These are phyloP conservation scores for Paramyrothecium sp. DNA, from an alignment of 2,329 filamentous ascomycete genomes.

Conservation along the genomic window DNA sequence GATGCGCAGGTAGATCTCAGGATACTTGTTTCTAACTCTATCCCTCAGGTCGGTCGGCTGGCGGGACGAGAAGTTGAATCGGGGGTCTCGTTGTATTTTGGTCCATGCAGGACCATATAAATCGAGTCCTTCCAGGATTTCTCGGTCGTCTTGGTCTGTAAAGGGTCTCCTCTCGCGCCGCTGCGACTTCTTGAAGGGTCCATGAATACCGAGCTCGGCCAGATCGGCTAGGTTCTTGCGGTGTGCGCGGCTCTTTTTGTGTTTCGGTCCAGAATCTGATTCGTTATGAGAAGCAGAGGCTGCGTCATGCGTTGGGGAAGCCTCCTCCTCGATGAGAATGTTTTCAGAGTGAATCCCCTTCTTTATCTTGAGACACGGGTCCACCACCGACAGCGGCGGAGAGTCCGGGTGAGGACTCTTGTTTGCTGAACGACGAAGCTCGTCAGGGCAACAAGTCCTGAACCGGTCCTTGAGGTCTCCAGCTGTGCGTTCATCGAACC, in stretches of 20 bases:
- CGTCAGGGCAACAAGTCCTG: constrained; percentile 62
- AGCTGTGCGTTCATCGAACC: constrained; percentile 59
- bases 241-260: constrained; percentile 52
- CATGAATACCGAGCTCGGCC: constrained; percentile 57
- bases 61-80: constrained; percentile 55
- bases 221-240: constrained; percentile 56
- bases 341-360: constrained; percentile 54
- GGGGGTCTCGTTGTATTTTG: constrained; percentile 60
- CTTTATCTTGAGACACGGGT: constrained; percentile 36
- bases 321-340: constrained; percentile 50
- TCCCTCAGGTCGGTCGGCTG: constrained; percentile 64
- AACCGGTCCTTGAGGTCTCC: constrained; percentile 67
- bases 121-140: constrained; percentile 60
- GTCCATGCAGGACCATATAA: constrained; percentile 64
- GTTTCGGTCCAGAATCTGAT: constrained; percentile 34
- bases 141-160: constrained; percentile 60
- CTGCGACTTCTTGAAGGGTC: constrained; percentile 61
- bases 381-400: constrained; percentile 15
- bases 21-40: constrained; percentile 63
- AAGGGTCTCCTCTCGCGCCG: constrained; percentile 61
- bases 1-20: constrained; percentile 54
- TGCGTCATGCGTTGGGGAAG: constrained; percentile 22
- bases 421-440: constrained; percentile 46
- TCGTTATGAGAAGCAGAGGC: constrained; percentile 19
- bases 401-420: constrained; percentile 21